A percentile compares a stretch with the other conserved stretches of the same genome.
Conservation (phyloP, 805 yeast genomes). For the Saccharomycopsis javanensis region DNA sequence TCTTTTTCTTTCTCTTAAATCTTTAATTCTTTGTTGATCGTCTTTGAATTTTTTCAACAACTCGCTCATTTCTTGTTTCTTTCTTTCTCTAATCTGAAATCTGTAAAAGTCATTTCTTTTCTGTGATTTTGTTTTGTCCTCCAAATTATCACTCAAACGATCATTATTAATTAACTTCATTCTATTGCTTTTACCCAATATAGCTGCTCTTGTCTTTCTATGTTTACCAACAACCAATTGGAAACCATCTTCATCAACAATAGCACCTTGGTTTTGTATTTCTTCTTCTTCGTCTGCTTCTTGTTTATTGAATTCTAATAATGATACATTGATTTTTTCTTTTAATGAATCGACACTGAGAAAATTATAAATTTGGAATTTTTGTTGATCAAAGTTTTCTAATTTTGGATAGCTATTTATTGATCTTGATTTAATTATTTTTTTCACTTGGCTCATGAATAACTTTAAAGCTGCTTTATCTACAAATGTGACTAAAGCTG, state of each 20-base stretch:
- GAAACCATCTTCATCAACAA: slow-evolving; percentile 91
- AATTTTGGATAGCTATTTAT: slow-evolving; percentile 24
- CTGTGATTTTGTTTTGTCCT: slow-evolving; percentile 51
- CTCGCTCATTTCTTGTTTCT: slow-evolving; percentile 87
- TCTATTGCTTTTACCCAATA: slow-evolving; percentile 45
- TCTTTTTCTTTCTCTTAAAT: slow-evolving; percentile 70
- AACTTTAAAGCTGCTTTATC: slow-evolving; percentile 59
- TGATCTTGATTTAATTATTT: slow-evolving; percentile 27
- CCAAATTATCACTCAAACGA: slow-evolving; percentile 45
- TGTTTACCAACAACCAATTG: slow-evolving; percentile 83
- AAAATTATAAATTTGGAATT: slow-evolving; percentile 32
- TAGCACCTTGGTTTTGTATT: slow-evolving; percentile 42
- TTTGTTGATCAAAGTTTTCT: slow-evolving; percentile 29
- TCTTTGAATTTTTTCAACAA: slow-evolving; percentile 73
- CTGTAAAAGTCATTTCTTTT: slow-evolving; percentile 89
- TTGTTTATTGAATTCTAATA: slow-evolving; percentile 57
- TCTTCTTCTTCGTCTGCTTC: slow-evolving; percentile 56
- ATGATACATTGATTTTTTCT: slow-evolving; percentile 45
- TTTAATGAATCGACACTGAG: slow-evolving; percentile 39
- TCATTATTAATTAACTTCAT: slow-evolving; percentile 25
- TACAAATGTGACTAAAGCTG: slow-evolving; percentile 64
- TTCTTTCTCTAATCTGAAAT: slow-evolving; percentile 89
- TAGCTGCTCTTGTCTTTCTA: slow-evolving; percentile 68
- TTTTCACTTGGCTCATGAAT: slow-evolving; percentile 55
- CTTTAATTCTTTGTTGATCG: slow-evolving; percentile 78